Conservation (phyloP, 352 stramenopile genomes). For the Phytophthora megakarya region DNA sequence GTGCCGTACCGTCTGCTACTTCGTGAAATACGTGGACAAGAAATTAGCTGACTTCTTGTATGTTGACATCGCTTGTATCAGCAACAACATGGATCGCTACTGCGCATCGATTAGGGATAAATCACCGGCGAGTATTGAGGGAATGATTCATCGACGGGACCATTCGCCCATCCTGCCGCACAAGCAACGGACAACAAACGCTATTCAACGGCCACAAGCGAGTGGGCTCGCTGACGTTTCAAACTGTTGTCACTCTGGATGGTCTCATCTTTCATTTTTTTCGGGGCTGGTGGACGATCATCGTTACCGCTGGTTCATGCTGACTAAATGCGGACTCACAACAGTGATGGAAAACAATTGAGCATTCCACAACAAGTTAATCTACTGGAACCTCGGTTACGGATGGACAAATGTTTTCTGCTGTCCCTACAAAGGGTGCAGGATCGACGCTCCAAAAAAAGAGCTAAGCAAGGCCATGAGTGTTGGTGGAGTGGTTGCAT, state of each 20-base stretch:
- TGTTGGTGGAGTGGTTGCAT: too few relatives aligned
- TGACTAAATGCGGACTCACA: too few relatives aligned
- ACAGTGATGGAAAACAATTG: too few relatives aligned
- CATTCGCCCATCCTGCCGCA: conserved; percentile 14
- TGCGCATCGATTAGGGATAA: conserved; percentile 5
- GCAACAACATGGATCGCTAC: conserved; percentile 8
- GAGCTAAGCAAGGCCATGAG: too few relatives aligned
- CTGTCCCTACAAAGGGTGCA: too few relatives aligned
- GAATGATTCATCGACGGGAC: conserved; percentile 17
- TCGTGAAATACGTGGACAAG: conserved; percentile 7
- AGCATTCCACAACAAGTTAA: too few relatives aligned
- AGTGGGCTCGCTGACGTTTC: conserved; percentile 11
- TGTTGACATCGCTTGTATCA: conserved; percentile 1
- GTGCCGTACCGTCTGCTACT: conserved; percentile 14
- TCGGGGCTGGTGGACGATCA: neutral
- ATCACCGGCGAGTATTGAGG: neutral
- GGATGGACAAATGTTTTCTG: too few relatives aligned
- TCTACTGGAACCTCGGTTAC: too few relatives aligned
- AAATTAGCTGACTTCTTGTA: conserved; percentile 7
- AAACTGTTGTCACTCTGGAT: neutral
- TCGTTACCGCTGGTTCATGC: too few relatives aligned
- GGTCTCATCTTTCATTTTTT: conserved; percentile 12
- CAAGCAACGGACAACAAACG: conserved; percentile 6
- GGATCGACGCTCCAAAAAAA: too few relatives aligned
- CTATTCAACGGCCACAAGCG: conserved; percentile 20